phyloP scores from a whole-genome alignment of 2,329 filamentous ascomycete genomes.

The Magnaporthiopsis rhizophila region DNA sequence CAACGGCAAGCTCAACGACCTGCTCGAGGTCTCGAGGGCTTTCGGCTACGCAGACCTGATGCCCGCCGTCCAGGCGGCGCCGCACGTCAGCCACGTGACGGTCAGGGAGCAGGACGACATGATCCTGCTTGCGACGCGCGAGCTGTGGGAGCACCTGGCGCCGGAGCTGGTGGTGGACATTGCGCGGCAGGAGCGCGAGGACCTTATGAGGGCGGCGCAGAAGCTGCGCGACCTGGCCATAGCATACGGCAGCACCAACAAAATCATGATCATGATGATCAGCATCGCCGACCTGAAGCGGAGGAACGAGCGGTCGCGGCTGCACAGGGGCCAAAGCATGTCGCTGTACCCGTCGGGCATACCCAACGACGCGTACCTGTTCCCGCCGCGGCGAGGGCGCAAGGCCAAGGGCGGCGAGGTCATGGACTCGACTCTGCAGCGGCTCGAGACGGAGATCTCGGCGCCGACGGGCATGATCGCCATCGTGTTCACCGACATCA shows the following conservation, averaged over 20 bases:
- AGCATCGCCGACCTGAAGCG: slow-evolving; percentile 87
- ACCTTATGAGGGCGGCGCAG: slow-evolving; percentile 91
- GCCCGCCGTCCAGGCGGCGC: slow-evolving; percentile 86
- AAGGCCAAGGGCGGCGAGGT: slow-evolving; percentile 54
- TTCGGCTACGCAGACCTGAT: slow-evolving; percentile 93
- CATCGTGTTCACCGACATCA: slow-evolving; percentile 98
- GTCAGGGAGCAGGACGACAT: slow-evolving; percentile 88
- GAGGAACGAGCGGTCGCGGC: slow-evolving; percentile 63
- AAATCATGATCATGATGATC: slow-evolving; percentile 99
- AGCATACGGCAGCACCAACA: slow-evolving; percentile 85
- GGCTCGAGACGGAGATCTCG: slow-evolving; percentile 83
- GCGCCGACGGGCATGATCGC: slow-evolving; percentile 85
- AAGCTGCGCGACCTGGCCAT: slow-evolving; percentile 93
- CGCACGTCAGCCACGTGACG: slow-evolving; percentile 69
- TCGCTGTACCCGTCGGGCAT: slow-evolving; percentile 72
- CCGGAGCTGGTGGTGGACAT: slow-evolving; percentile 89
- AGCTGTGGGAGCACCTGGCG: slow-evolving; percentile 91
- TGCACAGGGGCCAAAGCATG: slow-evolving; percentile 73
- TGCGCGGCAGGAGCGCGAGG: slow-evolving; percentile 73
- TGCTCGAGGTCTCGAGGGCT: slow-evolving; percentile 82
- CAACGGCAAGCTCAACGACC: slow-evolving; percentile 87
- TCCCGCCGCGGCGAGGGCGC: slow-evolving; percentile 56
- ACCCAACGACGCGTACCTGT: slow-evolving; percentile 60
- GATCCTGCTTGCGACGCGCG: slow-evolving; percentile 80
- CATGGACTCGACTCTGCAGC: slow-evolving; percentile 79